Evolutionary conservation across 768 basidiomycete species (phyloP).

Genomic region (Lyophyllum atratum): DNA sequence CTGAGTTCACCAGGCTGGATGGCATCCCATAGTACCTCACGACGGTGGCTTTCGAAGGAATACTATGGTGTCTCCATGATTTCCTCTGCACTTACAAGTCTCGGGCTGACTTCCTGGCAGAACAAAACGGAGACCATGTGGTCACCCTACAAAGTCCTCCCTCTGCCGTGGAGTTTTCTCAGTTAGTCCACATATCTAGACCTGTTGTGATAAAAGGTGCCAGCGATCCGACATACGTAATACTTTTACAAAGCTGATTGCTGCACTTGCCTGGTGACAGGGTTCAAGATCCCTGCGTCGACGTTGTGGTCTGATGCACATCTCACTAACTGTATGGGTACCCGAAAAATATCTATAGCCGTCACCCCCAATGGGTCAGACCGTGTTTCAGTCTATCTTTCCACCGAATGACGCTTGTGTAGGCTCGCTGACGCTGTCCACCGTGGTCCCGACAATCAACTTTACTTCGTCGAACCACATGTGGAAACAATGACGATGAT

Average conservation of each 20-base stretch:
- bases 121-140: conserved; percentile 58
- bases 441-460: conserved; percentile 46
- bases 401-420: conserved; percentile 12
- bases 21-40: neutral
- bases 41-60: conserved; percentile 37
- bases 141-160: conserved; percentile 57
- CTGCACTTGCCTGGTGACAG: conserved; percentile 39
- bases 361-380: conserved; percentile 83
- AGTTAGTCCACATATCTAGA: conserved; percentile 65
- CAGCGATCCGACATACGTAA: neutral
- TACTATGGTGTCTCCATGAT: conserved; percentile 36
- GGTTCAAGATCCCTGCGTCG: conserved; percentile 47
- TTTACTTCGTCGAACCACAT: conserved; percentile 79
- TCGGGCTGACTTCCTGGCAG: conserved; percentile 30
- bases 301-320: conserved; percentile 69
- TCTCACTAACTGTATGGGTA: conserved; percentile 56
- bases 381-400: neutral
- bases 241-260: neutral
- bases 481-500: conserved; percentile 68
- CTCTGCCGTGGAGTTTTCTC: conserved; percentile 66
- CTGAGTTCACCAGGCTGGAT: no score
- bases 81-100: neutral
- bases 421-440: conserved; percentile 81
- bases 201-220: conserved; percentile 76
- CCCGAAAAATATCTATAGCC: conserved; percentile 65